Base-by-base conservation (phyloP, 2,329 filamentous ascomycete genomes). In the Penicillium sp. region DNA sequence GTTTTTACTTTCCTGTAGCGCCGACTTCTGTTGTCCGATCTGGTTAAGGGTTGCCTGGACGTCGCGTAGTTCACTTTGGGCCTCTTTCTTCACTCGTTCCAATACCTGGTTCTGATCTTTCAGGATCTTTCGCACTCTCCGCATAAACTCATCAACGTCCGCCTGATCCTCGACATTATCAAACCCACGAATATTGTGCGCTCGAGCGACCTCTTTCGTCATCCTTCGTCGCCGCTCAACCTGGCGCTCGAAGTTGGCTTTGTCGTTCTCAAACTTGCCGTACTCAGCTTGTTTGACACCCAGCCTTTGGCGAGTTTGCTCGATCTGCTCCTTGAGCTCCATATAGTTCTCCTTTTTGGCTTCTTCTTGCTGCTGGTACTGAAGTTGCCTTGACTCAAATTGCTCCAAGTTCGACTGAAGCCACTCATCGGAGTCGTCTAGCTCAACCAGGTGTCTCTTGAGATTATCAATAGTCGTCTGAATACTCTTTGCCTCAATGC, bases 231-330 rank as follows among this genome's bases (percentile, higher is more conserved):
- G 85, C 39, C 79, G 75, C 58, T 81, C 75, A 3, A 95, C 66
- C 57, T 96, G 87, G 4, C 85, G 81, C 64, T 96, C 88, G 64
- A 93, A 88, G 60, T 85, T 87, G 54, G 87, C 84, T 70, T 91
- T 89, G 64, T 95, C 85, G 2, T 90, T 91, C 67, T 93, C 81
- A 58, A 85, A 83, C 57, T 84, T 87, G 39, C 91, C 91, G 65
- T 68, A 66, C 53, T 75, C 69, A 24, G 69, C 73, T 48, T 71
- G 69, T 43, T 71, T 69, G 19, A 64, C 44, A 22, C 69, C 70
- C 33, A 72, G 45, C 40, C 66, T 63, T 40, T 63, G 64, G 3
- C 78, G 75, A 42, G 65, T 69, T 3, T 68, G 61, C 49, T 78
- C 71, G 3, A 82, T 72, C 26, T 72, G 69, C 22, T 73, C 63